Base-by-base conservation (phyloP, 306 rosid species). In the Cucurbita pepo region DNA sequence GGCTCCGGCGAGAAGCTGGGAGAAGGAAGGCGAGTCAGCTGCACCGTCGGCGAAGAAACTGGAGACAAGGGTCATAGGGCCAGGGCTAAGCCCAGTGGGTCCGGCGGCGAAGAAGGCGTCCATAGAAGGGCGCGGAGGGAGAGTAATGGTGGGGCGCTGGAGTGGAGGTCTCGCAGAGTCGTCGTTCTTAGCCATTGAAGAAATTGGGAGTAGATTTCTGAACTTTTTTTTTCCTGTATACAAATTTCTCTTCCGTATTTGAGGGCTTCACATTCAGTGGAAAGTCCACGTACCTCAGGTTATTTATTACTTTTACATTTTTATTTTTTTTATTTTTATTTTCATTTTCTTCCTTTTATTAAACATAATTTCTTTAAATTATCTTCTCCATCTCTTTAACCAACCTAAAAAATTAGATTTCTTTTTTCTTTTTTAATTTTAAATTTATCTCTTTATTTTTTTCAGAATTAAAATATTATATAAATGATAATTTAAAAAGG, bases 1-100 rank as follows among this genome's bases (percentile, higher is more conserved):
- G 57, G 99, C 97, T 41, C 99, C 99, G 52, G 99, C 99, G 6
- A 95, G 99, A 15, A 95, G 88, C 74, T 95, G 99, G 19, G 99
- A 91, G 80, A 95, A 95, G 44, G 97, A 92, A 43, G 59, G 78
- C 0, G 87, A 79, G 83, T 87, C 91, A 10, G 76, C 79, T 64
- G 47, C 41, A 19, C 40, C 76, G 47, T 88, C 87, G 34, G 87
- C 72, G 82, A 95, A 91, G 89, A 91, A 95, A 80, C 80, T 86
- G 10, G 99, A 91, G 58, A 95, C 95, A 5, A 95, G 96, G 10
- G 99, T 95, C 99, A 95, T 83, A 38, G 99, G 99, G 5, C 99
- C 99, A 0, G 99, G 99, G 61, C 99, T 95, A 0, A 81, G 85
- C 0, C 85, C 96, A 7, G 61, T 38, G 18, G 80, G 56, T 16